Evolutionary conservation across 768 basidiomycete species (phyloP).

Genomic region (Amanita molliuscula): DNA sequence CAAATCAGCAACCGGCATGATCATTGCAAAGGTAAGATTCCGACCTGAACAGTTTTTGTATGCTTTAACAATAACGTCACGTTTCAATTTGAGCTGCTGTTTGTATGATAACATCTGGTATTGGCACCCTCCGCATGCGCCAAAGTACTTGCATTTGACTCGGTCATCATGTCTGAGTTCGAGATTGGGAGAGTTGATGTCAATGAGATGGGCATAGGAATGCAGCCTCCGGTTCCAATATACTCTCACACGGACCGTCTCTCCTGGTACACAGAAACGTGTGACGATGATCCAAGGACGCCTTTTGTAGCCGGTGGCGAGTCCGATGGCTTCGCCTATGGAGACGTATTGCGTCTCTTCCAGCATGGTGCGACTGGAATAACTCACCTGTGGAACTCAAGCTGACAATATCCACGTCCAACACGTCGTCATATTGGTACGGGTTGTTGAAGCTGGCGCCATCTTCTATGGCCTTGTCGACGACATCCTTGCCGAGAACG

Average conservation of each 20-base stretch:
- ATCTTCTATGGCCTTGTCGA: constrained; percentile 36
- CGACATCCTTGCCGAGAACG: constrained; percentile 52
- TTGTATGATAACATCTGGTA: constrained; percentile 93
- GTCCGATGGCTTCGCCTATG: constrained; percentile 58
- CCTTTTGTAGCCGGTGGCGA: constrained; percentile 18
- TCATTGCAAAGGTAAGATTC: constrained; percentile 5
- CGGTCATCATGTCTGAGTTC: constrained; percentile 16
- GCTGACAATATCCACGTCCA: constrained; percentile 55
- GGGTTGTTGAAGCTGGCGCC: constrained; percentile 49
- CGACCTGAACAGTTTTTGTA: constrained; percentile 66
- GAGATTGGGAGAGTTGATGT: no score
- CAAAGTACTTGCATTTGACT: constrained; percentile 81
- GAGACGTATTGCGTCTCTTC: no score
- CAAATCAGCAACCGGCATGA: constrained; percentile 1
- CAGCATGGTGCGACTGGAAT: no score
- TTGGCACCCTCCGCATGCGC: constrained; percentile 86
- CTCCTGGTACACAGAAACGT: constrained; percentile 80
- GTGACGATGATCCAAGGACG: constrained; percentile 75
- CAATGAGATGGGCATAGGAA: no score
- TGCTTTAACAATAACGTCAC: constrained; percentile 76
- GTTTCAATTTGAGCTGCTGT: constrained; percentile 78
- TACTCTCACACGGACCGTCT: constrained; percentile 34
- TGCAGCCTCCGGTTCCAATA: no score
- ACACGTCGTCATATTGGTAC: constrained; percentile 46
- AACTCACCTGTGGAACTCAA: constrained; percentile 54